These are phyloP conservation scores for Zymoseptoria pseudotritici DNA, from an alignment of 2,329 filamentous ascomycete genomes.

Conservation along the genomic window DNA sequence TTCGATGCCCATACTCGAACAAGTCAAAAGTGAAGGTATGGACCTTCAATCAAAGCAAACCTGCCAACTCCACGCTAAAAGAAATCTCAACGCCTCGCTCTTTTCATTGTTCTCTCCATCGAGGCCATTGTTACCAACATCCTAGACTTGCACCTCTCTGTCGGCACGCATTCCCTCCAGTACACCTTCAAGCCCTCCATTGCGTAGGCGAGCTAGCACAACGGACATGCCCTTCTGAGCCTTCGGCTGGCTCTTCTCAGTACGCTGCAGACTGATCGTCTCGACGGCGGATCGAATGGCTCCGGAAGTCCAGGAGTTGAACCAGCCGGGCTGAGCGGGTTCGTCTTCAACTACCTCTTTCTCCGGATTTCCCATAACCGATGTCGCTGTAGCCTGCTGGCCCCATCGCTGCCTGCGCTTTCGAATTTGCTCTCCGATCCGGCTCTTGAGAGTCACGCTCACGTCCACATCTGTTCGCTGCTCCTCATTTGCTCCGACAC, in stretches of 20 bases:
- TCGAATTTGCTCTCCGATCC: conserved; percentile 61
- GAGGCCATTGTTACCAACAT: neutral
- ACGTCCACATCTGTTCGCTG: conserved; percentile 60
- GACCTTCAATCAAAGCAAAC: conserved; percentile 1
- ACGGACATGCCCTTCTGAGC: conserved; percentile 77
- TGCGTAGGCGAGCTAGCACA: conserved; percentile 63
- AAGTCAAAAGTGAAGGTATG: conserved; percentile 1
- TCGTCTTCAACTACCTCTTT: conserved; percentile 32
- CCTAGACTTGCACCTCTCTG: conserved; percentile 24
- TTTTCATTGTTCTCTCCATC: neutral
- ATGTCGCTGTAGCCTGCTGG: conserved; percentile 32
- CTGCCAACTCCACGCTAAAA: conserved; percentile 11
- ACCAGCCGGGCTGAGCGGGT: conserved; percentile 47
- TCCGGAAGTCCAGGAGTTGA: conserved; percentile 58
- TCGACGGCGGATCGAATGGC: conserved; percentile 76
- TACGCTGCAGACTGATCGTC: conserved; percentile 67
- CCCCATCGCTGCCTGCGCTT: conserved; percentile 42
- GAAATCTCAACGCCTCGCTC: neutral
- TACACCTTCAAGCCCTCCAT: conserved; percentile 61
- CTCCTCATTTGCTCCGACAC: conserved; percentile 16
- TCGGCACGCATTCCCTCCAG: conserved; percentile 63
- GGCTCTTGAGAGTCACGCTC: conserved; percentile 65
- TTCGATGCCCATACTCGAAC: neutral
- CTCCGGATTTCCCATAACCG: conserved; percentile 31
- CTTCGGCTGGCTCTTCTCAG: conserved; percentile 69